Conservation (phyloP, 75 land plant genomes). For the Pinus tabuliformis region DNA sequence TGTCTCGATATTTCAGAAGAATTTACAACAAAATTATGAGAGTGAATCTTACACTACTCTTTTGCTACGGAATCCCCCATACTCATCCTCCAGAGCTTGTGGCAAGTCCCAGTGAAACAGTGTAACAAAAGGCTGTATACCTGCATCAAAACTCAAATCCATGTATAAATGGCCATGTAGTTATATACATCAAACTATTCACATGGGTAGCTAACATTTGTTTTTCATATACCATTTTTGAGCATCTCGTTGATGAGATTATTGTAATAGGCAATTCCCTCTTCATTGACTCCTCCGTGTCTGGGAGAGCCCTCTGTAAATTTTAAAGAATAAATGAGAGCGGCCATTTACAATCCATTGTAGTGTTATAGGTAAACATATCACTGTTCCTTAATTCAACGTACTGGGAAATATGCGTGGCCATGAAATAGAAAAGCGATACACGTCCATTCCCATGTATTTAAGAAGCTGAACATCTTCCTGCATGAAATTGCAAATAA, state of each 20-base stretch:
- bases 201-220: neutral
- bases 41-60: constrained; percentile 17
- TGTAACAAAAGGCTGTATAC: constrained; percentile 29
- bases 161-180: neutral
- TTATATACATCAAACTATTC: neutral
- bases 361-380: too few species aligned
- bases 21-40: neutral
- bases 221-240: neutral
- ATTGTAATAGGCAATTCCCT: constrained; percentile 11
- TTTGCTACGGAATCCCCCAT: constrained; percentile 19
- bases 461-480: too few species aligned
- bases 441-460: too few species aligned
- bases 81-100: constrained; percentile 18
- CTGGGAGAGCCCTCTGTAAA: neutral
- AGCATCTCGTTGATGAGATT: constrained; percentile 13
- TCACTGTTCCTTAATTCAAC: too few species aligned
- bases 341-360: too few species aligned
- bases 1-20: too few species aligned
- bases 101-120: constrained; percentile 34
- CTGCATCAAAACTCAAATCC: neutral
- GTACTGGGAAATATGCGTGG: too few species aligned
- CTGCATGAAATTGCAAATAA: too few species aligned
- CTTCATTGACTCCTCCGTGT: constrained; percentile 16
- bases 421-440: too few species aligned
- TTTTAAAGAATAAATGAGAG: too few species aligned